A percentile compares a stretch with the other conserved stretches of the same genome.
Conservation (phyloP, 2,329 filamentous ascomycete species). For the Ophiostoma triangulosporum region DNA sequence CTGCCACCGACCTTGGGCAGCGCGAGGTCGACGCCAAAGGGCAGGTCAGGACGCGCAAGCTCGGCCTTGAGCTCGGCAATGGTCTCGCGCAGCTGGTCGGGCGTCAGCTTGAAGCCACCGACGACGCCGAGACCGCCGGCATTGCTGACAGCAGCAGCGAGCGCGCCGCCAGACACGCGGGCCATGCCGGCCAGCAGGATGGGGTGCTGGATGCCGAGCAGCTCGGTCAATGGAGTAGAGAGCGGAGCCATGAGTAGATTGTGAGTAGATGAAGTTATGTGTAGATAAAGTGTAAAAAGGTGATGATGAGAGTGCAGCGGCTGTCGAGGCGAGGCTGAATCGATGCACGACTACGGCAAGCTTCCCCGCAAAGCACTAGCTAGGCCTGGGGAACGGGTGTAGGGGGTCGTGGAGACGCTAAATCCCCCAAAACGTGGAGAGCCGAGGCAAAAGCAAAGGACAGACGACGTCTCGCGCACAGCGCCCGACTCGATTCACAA, state of each 20-base stretch:
- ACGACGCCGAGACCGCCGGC: constrained; percentile 73
- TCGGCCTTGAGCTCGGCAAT: constrained; percentile 74
- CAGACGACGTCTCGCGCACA: too few species aligned
- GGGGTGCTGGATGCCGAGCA: constrained; percentile 76
- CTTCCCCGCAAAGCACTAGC: neutral
- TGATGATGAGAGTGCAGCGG: neutral
- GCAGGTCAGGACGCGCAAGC: constrained; percentile 51
- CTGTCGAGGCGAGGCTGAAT: too few species aligned
- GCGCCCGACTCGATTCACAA: too few species aligned
- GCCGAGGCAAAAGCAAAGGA: neutral
- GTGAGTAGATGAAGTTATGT: neutral
- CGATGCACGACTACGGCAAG: too few species aligned
- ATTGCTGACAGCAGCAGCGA: constrained; percentile 79
- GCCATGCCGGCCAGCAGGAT: constrained; percentile 93
- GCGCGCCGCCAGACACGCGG: constrained; percentile 59
- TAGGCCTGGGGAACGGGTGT: neutral
- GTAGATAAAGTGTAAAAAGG: neutral
- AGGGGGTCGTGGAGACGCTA: neutral
- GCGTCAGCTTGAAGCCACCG: constrained; percentile 59
- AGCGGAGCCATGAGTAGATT: constrained; percentile 19
- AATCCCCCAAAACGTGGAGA: neutral
- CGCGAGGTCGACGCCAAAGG: constrained; percentile 85
- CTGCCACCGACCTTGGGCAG: constrained; percentile 75
- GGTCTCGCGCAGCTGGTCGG: constrained; percentile 61
- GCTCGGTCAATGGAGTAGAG: constrained; percentile 67